Evolutionary conservation across 148 eudicot genomes (phyloP), one percentile per base, ranked within the genome.

Genomic region (Camellia japonica): DNA sequence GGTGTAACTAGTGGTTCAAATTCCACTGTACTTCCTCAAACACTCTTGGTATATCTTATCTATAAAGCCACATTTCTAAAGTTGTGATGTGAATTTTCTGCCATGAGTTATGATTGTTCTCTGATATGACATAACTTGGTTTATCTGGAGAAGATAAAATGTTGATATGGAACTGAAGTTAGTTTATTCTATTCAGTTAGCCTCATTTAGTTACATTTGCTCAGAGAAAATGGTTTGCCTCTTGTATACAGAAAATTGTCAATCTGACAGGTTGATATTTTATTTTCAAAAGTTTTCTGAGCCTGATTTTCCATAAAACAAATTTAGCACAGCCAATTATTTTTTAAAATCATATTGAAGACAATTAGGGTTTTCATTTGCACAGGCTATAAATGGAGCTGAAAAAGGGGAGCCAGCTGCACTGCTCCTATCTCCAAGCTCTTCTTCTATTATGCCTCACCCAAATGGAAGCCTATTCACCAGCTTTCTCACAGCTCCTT

Each of bases 371-470:
- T 76, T 67, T 86, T 78, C n/a, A 18, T 77, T 30, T 81, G 19
- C 42, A 62, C 91, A 93, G 97, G 87, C 82, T 68, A 80, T 94
- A 85, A 83, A 83, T 78, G 97, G 93, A 72, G 76, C 91, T 78
- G 98, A 90, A 82, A 94, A 90, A 84, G 97, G 98, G 81, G 95
- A 92, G 75, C 84, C 89, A 74, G 86, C 78, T 78, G 95, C 93
- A 71, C 86, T 95, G 90, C 91, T 93, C 52, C 85, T 94, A 55
- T 95, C 98, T 66, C 95, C 97, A 59, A 81, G 67, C 61, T 82
- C 87, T 78, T 84, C 85, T 56, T 85, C 88, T 58, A 80, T 91
- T 54, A 68, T 84, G 16, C 85, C 90, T 52, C 90, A 84, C 56
- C 82, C 84, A 65, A 86, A 83, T 60, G 98, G 98, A 80, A 93